These are phyloP conservation scores for Fusarium denticulatum DNA, from an alignment of 2,329 filamentous ascomycete species.

Conservation along the genomic window DNA sequence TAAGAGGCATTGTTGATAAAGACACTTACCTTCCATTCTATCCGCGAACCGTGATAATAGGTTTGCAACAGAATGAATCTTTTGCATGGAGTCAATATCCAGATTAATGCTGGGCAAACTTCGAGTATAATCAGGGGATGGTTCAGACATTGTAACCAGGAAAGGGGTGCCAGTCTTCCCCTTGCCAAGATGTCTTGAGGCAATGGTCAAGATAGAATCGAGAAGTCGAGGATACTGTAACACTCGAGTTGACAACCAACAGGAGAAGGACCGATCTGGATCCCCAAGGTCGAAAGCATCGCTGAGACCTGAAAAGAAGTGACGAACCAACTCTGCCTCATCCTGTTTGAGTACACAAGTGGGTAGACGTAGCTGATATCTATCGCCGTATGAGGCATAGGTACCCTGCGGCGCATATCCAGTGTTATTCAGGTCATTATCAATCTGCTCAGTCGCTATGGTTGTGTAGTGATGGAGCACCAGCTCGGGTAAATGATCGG, in stretches of 20 bases:
- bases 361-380: not conserved
- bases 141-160: no score
- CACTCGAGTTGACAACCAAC: not conserved
- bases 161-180: no score
- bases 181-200: not conserved
- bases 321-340: not conserved
- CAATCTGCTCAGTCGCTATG: not conserved
- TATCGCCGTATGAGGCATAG: not conserved
- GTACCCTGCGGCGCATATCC: accelerated
- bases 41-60: not conserved
- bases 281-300: not conserved
- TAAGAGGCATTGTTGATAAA: no score
- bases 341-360: not conserved
- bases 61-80: no score
- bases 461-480: not conserved
- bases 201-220: not conserved
- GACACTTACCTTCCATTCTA: not conserved
- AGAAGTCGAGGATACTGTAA: not conserved
- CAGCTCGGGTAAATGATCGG: not conserved
- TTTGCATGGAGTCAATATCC: no score
- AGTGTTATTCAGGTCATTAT: accelerated
- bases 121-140: not conserved
- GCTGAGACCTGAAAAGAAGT: not conserved
- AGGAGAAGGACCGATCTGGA: not conserved
- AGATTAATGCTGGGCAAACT: no score